Percentiles rank a stretch among this genome's conserved stretches.
These are phyloP conservation scores for Flueggea neowawraea DNA, from an alignment of 441 rosid genomes.

Conservation along the genomic window DNA sequence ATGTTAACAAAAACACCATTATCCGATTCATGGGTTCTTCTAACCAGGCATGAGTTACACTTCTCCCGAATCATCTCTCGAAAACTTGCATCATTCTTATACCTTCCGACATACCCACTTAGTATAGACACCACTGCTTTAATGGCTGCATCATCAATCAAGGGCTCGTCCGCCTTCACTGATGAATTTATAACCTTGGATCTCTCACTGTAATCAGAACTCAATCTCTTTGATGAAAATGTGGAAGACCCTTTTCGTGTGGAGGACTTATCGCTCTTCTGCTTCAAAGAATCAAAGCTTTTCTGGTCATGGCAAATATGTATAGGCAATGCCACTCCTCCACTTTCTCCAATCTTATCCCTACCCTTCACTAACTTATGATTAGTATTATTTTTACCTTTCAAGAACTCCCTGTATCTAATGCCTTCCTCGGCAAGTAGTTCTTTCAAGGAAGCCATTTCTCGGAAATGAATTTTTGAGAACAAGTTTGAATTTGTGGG, in stretches of 20 bases:
- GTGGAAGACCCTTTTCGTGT: constrained; percentile 17
- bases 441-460: constrained; percentile 41
- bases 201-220: constrained; percentile 21
- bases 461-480: not conserved
- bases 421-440: constrained; percentile 46
- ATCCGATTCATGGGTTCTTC: constrained; percentile 21
- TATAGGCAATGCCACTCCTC: constrained; percentile 18
- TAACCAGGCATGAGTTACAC: constrained; percentile 29
- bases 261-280: constrained; percentile 13
- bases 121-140: constrained; percentile 50
- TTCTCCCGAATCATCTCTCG: constrained; percentile 34
- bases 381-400: not conserved
- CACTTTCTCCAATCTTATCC: constrained; percentile 10
- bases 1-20: constrained; percentile 25
- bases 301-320: constrained; percentile 35
- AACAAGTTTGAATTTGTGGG: not conserved
- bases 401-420: constrained; percentile 12
- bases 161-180: constrained; percentile 29
- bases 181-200: constrained; percentile 5
- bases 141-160: constrained; percentile 40
- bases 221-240: constrained; percentile 26
- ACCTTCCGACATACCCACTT: constrained; percentile 48
- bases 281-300: constrained; percentile 15
- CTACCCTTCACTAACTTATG: constrained; percentile 11
- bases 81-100: constrained; percentile 35